Evolutionary conservation across 768 basidiomycete species (phyloP).

Genomic region (Xerocomus spinulosus): DNA sequence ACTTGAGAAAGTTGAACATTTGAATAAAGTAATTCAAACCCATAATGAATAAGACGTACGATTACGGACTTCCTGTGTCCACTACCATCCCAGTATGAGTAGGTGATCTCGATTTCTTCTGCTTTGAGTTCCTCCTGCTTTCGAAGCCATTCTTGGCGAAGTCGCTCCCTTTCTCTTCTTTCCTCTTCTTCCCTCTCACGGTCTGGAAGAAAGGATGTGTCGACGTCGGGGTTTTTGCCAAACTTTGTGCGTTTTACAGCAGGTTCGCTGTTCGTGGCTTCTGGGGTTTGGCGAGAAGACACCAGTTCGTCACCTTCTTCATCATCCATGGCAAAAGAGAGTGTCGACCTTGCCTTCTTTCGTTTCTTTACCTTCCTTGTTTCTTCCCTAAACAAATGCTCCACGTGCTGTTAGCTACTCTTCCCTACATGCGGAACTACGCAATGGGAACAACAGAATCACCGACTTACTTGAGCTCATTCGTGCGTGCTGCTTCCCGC

Average conservation of each 20-base stretch:
- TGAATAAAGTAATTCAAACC: not conserved
- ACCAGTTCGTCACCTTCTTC: slow-evolving; percentile 48
- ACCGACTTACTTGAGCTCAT: slow-evolving; percentile 77
- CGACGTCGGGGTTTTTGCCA: slow-evolving; percentile 93
- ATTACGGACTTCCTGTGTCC: slow-evolving; percentile 90
- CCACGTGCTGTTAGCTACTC: slow-evolving; percentile 70
- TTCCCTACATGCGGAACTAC: slow-evolving; percentile 13
- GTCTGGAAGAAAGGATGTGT: slow-evolving; percentile 97
- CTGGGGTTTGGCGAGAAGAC: slow-evolving; percentile 37
- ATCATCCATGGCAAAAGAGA: slow-evolving; percentile 90
- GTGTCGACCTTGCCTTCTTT: slow-evolving; percentile 85
- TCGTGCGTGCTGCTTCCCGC: slow-evolving; percentile 80
- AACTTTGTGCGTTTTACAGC: slow-evolving; percentile 70
- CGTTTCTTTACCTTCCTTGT: slow-evolving; percentile 86
- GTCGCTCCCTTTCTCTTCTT: slow-evolving; percentile 78
- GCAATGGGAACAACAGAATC: slow-evolving; percentile 6
- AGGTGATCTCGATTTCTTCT: slow-evolving; percentile 84
- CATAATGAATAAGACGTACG: slow-evolving; percentile 44
- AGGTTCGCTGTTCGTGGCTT: slow-evolving; percentile 40
- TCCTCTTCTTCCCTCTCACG: slow-evolving; percentile 95
- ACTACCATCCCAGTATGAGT: slow-evolving; percentile 98
- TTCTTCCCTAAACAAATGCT: slow-evolving; percentile 84
- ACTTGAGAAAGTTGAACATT: slow-evolving; percentile 43
- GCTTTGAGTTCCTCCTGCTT: slow-evolving; percentile 64
- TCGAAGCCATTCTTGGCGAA: slow-evolving; percentile 85